These are phyloP conservation scores for Stachybotrys chartarum DNA, from an alignment of 2,329 filamentous ascomycete species.

Conservation along the genomic window DNA sequence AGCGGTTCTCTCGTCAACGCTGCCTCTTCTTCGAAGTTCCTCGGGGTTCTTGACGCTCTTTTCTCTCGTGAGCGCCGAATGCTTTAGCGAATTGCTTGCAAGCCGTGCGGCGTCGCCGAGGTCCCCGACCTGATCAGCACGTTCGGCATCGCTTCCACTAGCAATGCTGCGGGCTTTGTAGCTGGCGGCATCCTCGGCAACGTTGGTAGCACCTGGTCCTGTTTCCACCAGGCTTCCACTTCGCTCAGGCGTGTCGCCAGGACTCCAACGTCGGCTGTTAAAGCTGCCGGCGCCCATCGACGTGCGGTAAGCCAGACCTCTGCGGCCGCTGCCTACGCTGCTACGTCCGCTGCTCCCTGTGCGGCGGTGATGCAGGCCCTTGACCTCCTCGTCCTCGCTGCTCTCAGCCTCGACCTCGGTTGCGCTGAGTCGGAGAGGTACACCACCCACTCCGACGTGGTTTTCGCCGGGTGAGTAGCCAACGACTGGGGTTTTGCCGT, in stretches of 20 bases:
- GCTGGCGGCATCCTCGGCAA: constrained; percentile 35
- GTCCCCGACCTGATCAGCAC: constrained; percentile 52
- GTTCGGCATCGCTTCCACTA: constrained; percentile 46
- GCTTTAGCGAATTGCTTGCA: constrained; percentile 51
- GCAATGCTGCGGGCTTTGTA: constrained; percentile 42
- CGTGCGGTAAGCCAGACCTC: constrained; percentile 40
- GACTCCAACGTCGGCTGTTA: constrained; percentile 40
- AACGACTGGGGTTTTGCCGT: constrained; percentile 70
- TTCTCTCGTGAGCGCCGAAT: constrained; percentile 52
- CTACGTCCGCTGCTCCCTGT: constrained; percentile 71
- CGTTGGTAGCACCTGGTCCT: constrained; percentile 19
- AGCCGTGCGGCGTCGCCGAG: constrained; percentile 41
- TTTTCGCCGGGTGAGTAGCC: constrained; percentile 74
- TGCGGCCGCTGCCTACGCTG: constrained; percentile 50
- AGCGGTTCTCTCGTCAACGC: constrained; percentile 74
- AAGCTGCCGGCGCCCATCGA: constrained; percentile 38
- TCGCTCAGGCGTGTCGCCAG: constrained; percentile 49
- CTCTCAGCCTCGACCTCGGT: constrained; percentile 89
- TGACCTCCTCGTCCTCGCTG: constrained; percentile 64
- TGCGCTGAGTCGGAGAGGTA: constrained; percentile 88
- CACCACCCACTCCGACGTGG: constrained; percentile 67
- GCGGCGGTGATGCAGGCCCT: constrained; percentile 51
- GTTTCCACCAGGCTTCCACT: constrained; percentile 43
- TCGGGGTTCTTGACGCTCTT: constrained; percentile 62
- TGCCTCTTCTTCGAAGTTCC: constrained; percentile 68